These are phyloP conservation scores for Sphaerobolus stellatus DNA, from an alignment of 1,284 basidiomycete genomes.

Conservation along the genomic window DNA sequence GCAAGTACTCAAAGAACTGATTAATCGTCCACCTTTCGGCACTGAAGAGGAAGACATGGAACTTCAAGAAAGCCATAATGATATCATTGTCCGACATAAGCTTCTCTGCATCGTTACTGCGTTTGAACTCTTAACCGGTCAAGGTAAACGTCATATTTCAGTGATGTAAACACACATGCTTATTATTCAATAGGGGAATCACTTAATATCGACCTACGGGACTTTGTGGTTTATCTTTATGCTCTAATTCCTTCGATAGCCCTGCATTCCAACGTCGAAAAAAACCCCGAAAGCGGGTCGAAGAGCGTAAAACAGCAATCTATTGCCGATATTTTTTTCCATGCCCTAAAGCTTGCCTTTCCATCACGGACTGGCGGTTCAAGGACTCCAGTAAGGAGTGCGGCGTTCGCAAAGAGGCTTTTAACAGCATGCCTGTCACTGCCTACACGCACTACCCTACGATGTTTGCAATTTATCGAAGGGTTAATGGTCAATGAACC, in stretches of 20 bases:
- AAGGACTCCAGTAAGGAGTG: slow-evolving; percentile 68
- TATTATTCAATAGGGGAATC: slow-evolving; percentile 70
- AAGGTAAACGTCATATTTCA: slow-evolving; percentile 59
- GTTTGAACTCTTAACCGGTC: slow-evolving; percentile 93
- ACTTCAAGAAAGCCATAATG: slow-evolving; percentile 43
- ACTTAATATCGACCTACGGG: slow-evolving; percentile 90
- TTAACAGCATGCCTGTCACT: slow-evolving; percentile 78
- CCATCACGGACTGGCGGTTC: slow-evolving; percentile 55
- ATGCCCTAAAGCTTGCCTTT: slow-evolving; percentile 79
- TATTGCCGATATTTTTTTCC: slow-evolving; percentile 80
- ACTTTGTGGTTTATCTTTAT: slow-evolving; percentile 83
- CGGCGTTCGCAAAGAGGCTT: slow-evolving; percentile 91
- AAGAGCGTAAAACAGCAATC: slow-evolving; percentile 36
- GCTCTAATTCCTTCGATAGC: slow-evolving; percentile 63
- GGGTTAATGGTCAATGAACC: slow-evolving; percentile 74
- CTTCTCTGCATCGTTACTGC: slow-evolving; percentile 92
- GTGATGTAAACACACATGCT: slow-evolving; percentile 1
- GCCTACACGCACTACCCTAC: slow-evolving; percentile 65
- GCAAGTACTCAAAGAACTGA: slow-evolving; percentile 79
- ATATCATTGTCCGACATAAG: slow-evolving; percentile 47
- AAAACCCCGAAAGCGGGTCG: too few relatives aligned
- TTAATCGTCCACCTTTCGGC: slow-evolving; percentile 50
- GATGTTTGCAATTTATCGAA: slow-evolving; percentile 71
- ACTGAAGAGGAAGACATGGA: slow-evolving; percentile 21
- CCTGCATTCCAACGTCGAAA: slow-evolving; percentile 52